Evolutionary conservation across 805 yeast genomes (phyloP), one percentile per base, ranked within the genome.

Genomic region (Pichia occidentalis): DNA sequence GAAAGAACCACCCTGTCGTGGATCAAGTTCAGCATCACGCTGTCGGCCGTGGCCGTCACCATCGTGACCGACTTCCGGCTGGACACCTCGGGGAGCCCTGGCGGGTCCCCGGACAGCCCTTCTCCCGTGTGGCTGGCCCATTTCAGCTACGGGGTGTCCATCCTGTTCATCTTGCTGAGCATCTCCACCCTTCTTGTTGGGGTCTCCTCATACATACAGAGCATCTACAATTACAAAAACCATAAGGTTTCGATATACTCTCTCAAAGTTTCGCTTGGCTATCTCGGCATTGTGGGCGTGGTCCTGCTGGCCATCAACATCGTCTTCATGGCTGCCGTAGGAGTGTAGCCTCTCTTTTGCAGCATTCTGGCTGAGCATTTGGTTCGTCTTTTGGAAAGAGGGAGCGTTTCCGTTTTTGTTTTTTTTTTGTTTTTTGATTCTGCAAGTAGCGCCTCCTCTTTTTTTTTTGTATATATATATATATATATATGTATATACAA

Each of bases 1-100:
- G 80, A 73, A 47, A 53, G 79, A 24, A 73, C 78, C 2, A 65
- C 72, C 14, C 53, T 73, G 12, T 59, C 72, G 21, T 73, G 74
- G 59, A 51, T 71, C 29, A 57, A 73, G 36, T 69, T 73, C 46
- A 53, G 74, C 2, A 51, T 65, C 5, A 61, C 73, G 9, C 52
- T 73, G 14, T 62, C 67, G 40, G 57, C 74, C 33, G 62, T 72
- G 4, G 65, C 76, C 1, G 59, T 69, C 24, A 74, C 75, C 1
- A 61, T 73, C 13, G 46, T 67, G 6, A 44, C 72, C 5, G 67
- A 73, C 45, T 71, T 67, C 51, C 58, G 66, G 37, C 50, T 73
- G 7, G 66, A 65, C 35, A 57, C 71, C 5, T 39, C 56, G 1
- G 46, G 54, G 4, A 44, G 42, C 14, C 34, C 35, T 6, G 40